A percentile compares a stretch with the other conserved stretches of the same genome.
phyloP scores from a whole-genome alignment of 352 stramenopile genomes.

The Pythium brachiatum region DNA sequence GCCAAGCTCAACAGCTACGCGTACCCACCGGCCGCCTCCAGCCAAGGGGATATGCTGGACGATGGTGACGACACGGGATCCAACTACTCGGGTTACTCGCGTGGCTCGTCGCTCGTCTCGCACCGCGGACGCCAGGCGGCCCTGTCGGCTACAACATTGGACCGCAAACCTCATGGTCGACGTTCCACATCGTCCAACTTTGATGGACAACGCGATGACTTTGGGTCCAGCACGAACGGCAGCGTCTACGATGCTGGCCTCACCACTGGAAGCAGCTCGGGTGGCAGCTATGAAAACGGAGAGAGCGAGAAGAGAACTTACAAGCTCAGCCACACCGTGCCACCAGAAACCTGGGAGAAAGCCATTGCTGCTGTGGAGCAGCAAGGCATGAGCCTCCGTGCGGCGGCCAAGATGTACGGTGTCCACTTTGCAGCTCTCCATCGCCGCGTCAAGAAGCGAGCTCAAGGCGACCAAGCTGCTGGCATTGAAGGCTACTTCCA shows the following conservation, averaged over 20 bases:
- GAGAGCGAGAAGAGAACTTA: conserved; percentile 32
- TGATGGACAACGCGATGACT: conserved; percentile 21
- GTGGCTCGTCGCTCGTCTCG: conserved; percentile 19
- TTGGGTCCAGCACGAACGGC: neutral
- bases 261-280: conserved; percentile 20
- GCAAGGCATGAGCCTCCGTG: conserved; percentile 66
- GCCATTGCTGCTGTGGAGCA: conserved; percentile 68
- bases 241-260: conserved; percentile 9
- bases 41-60: conserved; percentile 6
- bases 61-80: conserved; percentile 30
- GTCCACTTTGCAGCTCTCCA: conserved; percentile 71
- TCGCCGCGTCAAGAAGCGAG: conserved; percentile 64
- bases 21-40: conserved; percentile 1
- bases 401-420: conserved; percentile 53
- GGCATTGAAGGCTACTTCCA: conserved; percentile 60
- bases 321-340: conserved; percentile 54
- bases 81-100: conserved; percentile 27
- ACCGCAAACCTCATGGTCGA: neutral
- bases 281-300: conserved; percentile 17
- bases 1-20: conserved; percentile 11
- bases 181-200: conserved; percentile 20
- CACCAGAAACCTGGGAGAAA: conserved; percentile 57
- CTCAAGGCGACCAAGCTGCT: conserved; percentile 38
- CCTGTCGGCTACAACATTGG: conserved; percentile 8
- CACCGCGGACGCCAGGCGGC: conserved; percentile 10